phyloP scores from a whole-genome alignment of 257 asterid species.

The Solanum clarkiae region DNA sequence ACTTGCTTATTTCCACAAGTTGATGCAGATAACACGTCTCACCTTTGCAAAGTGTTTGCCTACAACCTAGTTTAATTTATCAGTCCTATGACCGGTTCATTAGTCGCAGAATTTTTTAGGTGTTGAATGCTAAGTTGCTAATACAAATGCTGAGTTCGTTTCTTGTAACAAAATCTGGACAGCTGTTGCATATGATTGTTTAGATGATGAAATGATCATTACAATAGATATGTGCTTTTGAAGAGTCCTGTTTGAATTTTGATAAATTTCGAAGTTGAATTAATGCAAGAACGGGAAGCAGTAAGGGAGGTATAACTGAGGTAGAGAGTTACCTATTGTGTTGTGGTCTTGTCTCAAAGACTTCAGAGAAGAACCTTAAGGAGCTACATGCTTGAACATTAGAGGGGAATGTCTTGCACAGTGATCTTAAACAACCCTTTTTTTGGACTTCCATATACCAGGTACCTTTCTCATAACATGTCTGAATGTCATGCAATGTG shows the following conservation, averaged over 20 bases:
- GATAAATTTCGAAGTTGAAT: neutral
- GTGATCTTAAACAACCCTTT: neutral
- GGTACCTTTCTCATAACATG: neutral
- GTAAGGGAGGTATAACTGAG: neutral
- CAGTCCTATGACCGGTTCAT: neutral
- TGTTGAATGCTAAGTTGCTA: neutral
- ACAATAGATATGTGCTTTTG: neutral
- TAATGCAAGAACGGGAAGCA: neutral
- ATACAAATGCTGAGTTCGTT: neutral
- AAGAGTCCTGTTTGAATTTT: neutral
- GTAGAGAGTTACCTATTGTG: neutral
- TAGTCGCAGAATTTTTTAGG: neutral
- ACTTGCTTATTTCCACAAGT: neutral
- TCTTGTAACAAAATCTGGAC: neutral
- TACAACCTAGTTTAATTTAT: neutral
- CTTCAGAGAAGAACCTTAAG: neutral
- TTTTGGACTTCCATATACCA: neutral
- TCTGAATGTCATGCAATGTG: neutral
- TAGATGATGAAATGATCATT: neutral
- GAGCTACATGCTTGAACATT: neutral
- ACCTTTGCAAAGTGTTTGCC: neutral
- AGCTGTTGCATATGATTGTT: neutral
- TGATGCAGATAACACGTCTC: neutral
- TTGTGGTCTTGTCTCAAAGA: neutral
- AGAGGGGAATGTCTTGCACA: neutral